A percentile compares a stretch with the other conserved stretches of the same genome.
phyloP scores from a whole-genome alignment of 192 early-diverging fungal species.

The Neocallimastix lanati region DNA sequence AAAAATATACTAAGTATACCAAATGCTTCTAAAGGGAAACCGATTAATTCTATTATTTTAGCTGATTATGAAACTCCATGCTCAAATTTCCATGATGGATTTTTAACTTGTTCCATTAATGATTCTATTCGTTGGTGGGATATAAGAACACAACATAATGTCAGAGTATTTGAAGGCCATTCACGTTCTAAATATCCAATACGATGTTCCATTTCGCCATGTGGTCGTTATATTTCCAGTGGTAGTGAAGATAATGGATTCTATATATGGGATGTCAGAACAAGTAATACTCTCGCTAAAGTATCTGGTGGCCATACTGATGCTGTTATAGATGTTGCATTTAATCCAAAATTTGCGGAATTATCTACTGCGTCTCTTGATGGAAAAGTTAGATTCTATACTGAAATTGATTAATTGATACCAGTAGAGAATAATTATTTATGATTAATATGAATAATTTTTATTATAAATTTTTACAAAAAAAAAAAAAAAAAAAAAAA shows the following conservation, averaged over 20 bases:
- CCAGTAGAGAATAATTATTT: too few species aligned
- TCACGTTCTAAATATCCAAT: not conserved
- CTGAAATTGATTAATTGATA: not conserved
- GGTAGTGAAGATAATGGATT: not conserved
- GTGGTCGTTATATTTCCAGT: not conserved
- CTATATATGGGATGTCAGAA: not conserved
- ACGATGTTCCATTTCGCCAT: not conserved
- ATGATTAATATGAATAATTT: too few species aligned
- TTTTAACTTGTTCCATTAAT: not conserved
- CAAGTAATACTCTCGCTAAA: not conserved
- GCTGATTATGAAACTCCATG: not conserved
- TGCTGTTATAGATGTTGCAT: not conserved
- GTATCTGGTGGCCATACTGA: not conserved
- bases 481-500: too few species aligned
- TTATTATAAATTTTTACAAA: too few species aligned
- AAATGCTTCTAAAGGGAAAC: not conserved
- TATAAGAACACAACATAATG: not conserved
- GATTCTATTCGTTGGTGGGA: not conserved
- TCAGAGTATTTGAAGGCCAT: not conserved
- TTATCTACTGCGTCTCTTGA: not conserved
- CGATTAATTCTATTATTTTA: not conserved
- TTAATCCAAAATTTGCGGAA: not conserved
- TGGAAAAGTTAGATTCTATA: not conserved
- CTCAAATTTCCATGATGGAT: not conserved
- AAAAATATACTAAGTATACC: not conserved